Percentiles rank a stretch among this genome's conserved stretches.
Evolutionary conservation across 352 stramenopile species (phyloP).

Genomic region (Phytopythium chamaehyphon): DNA sequence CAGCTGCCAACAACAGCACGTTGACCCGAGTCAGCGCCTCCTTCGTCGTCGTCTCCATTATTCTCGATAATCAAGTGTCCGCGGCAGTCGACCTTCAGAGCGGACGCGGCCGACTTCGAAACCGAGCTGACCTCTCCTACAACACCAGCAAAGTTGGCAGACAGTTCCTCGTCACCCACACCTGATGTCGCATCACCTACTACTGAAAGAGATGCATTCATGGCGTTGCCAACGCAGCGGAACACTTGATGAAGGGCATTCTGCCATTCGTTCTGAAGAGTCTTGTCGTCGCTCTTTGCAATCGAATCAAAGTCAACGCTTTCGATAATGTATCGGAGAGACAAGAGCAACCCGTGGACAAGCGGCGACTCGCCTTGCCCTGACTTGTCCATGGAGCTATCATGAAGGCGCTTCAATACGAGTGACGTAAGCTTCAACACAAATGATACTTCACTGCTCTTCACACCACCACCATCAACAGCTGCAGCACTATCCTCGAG

Average conservation of each 20-base stretch:
- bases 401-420: conserved; percentile 38
- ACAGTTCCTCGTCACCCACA: conserved; percentile 55
- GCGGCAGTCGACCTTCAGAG: conserved; percentile 70
- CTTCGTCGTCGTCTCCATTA: conserved; percentile 23
- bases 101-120: conserved; percentile 40
- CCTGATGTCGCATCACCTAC: conserved; percentile 74
- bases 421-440: conserved; percentile 53
- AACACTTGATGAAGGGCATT: conserved; percentile 48
- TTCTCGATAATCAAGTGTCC: conserved; percentile 74
- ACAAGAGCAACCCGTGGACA: conserved; percentile 73
- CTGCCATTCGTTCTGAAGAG: conserved; percentile 30
- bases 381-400: conserved; percentile 21
- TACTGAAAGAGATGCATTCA: conserved; percentile 61
- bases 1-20: conserved; percentile 83
- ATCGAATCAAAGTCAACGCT: conserved; percentile 40
- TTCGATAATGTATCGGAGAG: conserved; percentile 74
- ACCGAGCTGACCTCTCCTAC: conserved; percentile 65
- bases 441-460: conserved; percentile 34
- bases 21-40: conserved; percentile 55
- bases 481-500: conserved; percentile 19
- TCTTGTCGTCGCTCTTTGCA: conserved; percentile 9
- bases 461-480: conserved; percentile 3
- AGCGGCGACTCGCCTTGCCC: conserved; percentile 50
- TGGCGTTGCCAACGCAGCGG: conserved; percentile 44
- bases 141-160: conserved; percentile 55